Evolutionary conservation across 1,284 basidiomycete genomes (phyloP).

Genomic region (Ustilago xerochloae): DNA sequence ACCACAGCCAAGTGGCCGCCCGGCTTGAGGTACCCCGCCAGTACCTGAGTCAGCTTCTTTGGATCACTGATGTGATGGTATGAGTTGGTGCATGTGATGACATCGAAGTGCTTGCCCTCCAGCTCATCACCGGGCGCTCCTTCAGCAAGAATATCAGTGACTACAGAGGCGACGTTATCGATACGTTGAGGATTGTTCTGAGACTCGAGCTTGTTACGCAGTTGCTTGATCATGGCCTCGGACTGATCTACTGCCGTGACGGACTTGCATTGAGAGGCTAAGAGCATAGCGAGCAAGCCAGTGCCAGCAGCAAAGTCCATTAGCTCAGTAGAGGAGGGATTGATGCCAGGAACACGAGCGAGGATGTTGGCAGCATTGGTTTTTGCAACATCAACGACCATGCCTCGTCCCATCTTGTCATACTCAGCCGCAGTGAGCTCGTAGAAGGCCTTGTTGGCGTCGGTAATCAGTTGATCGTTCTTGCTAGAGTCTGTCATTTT

Average conservation of each 20-base stretch:
- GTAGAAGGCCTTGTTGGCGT: constrained; percentile 48
- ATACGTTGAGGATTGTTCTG: constrained; percentile 10
- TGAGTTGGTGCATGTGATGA: constrained; percentile 48
- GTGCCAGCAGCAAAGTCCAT: constrained; percentile 49
- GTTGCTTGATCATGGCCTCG: constrained; percentile 36
- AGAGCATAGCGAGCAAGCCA: constrained; percentile 37
- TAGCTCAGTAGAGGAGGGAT: constrained; percentile 9
- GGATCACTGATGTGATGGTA: constrained; percentile 50
- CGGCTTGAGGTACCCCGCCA: constrained; percentile 29
- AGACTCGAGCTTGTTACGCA: constrained; percentile 33
- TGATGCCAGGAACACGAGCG: constrained; percentile 23
- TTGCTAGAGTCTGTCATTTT: constrained; percentile 12
- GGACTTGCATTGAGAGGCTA: constrained; percentile 32
- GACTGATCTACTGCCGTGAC: constrained; percentile 43
- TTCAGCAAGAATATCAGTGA: constrained; percentile 19
- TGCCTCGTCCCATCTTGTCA: constrained; percentile 37
- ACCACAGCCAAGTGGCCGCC: constrained; percentile 42
- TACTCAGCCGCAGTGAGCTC: constrained; percentile 45
- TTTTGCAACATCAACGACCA: constrained; percentile 31
- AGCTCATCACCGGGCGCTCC: not conserved
- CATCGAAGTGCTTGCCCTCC: constrained; percentile 28
- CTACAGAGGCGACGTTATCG: constrained; percentile 18
- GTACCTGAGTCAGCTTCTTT: constrained; percentile 21
- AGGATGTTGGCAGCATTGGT: constrained; percentile 43
- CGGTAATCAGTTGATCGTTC: constrained; percentile 23